These are phyloP conservation scores for Protomyces inundatus DNA, from an alignment of 1,139 yeast species.

Conservation along the genomic window DNA sequence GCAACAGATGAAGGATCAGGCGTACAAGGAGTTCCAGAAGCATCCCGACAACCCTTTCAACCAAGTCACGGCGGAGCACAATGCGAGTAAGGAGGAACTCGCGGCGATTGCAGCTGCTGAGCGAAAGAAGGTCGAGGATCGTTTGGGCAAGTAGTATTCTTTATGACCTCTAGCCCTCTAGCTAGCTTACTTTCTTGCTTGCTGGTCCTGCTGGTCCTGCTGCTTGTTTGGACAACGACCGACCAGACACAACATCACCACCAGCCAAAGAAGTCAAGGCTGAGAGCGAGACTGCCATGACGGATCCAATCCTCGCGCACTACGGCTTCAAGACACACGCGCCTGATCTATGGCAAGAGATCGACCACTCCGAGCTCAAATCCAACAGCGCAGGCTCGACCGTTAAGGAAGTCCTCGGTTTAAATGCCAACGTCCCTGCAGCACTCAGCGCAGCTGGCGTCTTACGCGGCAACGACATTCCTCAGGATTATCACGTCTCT, in stretches of 20 bases:
- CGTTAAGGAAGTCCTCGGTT: slow-evolving; percentile 2
- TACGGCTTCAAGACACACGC: slow-evolving; percentile 31
- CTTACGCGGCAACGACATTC: slow-evolving; percentile 2
- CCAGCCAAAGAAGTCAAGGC: no score
- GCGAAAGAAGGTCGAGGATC: slow-evolving; percentile 13
- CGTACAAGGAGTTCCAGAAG: slow-evolving; percentile 76
- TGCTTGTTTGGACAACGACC: no score
- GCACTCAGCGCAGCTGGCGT: slow-evolving; percentile 12
- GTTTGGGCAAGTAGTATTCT: slow-evolving; percentile 7
- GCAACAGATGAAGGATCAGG: slow-evolving; percentile 68
- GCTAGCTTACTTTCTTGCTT: no score
- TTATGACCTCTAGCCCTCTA: neutral
- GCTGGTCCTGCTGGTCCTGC: no score
- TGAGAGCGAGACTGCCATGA: neutral
- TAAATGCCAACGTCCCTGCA: neutral
- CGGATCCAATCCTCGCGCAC: slow-evolving; percentile 26
- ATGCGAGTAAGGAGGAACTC: slow-evolving; percentile 35
- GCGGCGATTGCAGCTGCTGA: slow-evolving; percentile 21
- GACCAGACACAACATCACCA: no score
- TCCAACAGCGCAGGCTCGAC: neutral
- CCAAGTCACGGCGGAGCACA: slow-evolving; percentile 60
- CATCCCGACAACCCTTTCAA: slow-evolving; percentile 80
- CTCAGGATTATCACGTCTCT: slow-evolving; percentile 4
- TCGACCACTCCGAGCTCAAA: slow-evolving; percentile 19
- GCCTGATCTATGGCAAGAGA: slow-evolving; percentile 30